Percentiles rank a stretch among this genome's conserved stretches.
These are phyloP conservation scores for Metschnikowia lochheadii DNA, from an alignment of 805 yeast species.

Conservation along the genomic window DNA sequence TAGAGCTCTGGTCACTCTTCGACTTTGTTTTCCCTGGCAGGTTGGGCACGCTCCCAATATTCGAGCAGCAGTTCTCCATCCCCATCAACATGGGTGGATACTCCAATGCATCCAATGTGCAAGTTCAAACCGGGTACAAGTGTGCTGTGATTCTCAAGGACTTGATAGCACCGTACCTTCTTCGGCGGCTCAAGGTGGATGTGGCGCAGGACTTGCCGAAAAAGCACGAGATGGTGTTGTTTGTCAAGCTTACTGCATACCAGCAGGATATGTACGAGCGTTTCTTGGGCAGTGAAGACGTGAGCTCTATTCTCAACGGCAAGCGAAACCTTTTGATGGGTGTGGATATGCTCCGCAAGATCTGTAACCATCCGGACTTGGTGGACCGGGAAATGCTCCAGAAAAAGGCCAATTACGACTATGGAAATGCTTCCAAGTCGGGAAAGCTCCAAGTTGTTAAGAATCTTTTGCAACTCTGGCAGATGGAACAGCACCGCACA, in stretches of 20 bases:
- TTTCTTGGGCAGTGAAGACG: conserved; percentile 73
- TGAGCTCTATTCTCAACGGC: conserved; percentile 67
- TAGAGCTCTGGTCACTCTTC: conserved; percentile 91
- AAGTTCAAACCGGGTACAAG: conserved; percentile 92
- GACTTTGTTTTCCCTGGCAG: conserved; percentile 95
- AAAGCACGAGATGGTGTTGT: conserved; percentile 89
- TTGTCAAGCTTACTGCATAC: conserved; percentile 75
- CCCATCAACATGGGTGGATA: conserved; percentile 98
- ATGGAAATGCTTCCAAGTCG: conserved; percentile 59
- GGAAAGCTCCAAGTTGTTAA: conserved; percentile 91
- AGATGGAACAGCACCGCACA: conserved; percentile 68
- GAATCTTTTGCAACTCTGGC: conserved; percentile 74
- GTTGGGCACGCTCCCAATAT: conserved; percentile 90
- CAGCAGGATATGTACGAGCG: conserved; percentile 73
- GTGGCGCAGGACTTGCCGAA: conserved; percentile 94
- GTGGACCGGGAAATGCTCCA: conserved; percentile 42
- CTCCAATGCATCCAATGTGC: conserved; percentile 93
- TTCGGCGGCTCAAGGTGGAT: conserved; percentile 84
- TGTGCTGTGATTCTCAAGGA: conserved; percentile 91
- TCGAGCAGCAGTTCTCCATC: conserved; percentile 84
- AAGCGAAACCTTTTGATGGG: conserved; percentile 81
- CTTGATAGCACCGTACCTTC: conserved; percentile 80
- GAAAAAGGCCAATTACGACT: conserved; percentile 34
- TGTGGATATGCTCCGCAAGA: conserved; percentile 83
- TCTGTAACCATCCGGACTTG: conserved; percentile 95